Percentiles rank a stretch among this genome's conserved stretches.
phyloP scores from a whole-genome alignment of 768 basidiomycete genomes.

The Leccinum sublutescens region DNA sequence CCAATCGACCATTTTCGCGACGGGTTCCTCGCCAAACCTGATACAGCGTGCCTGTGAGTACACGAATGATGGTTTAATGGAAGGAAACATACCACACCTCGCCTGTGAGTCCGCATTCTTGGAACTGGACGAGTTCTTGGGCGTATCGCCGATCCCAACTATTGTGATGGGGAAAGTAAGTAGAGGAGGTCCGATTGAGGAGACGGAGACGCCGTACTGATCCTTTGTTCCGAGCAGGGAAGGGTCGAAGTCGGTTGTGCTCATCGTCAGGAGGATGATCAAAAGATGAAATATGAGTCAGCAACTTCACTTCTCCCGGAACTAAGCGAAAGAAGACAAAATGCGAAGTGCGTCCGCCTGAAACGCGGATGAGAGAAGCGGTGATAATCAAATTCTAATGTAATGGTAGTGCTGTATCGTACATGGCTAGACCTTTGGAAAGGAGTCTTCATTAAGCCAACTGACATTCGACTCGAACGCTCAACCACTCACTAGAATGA shows the following conservation, averaged over 20 bases:
- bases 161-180: background rate
- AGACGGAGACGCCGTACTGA: constrained; percentile 50
- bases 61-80: background rate
- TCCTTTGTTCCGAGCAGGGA: constrained; percentile 79
- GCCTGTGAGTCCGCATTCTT: constrained; percentile 79
- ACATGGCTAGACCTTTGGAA: constrained; percentile 15
- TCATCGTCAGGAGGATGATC: constrained; percentile 26
- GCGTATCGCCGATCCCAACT: constrained; percentile 83
- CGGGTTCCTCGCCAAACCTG: constrained; percentile 79
- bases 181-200: background rate
- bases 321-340: no score
- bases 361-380: background rate
- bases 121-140: constrained; percentile 67
- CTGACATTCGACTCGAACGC: background rate
- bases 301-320: background rate
- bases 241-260: constrained; percentile 50
- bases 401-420: constrained; percentile 16
- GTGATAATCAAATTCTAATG: constrained; percentile 16
- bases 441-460: constrained; percentile 5
- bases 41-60: background rate
- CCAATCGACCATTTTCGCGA: constrained; percentile 83
- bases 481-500: constrained; percentile 10
- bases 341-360: background rate
- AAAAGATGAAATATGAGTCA: background rate
- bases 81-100: constrained; percentile 65